Evolutionary conservation across 805 yeast species (phyloP).

Genomic region (Monosporozyma aquatica): DNA sequence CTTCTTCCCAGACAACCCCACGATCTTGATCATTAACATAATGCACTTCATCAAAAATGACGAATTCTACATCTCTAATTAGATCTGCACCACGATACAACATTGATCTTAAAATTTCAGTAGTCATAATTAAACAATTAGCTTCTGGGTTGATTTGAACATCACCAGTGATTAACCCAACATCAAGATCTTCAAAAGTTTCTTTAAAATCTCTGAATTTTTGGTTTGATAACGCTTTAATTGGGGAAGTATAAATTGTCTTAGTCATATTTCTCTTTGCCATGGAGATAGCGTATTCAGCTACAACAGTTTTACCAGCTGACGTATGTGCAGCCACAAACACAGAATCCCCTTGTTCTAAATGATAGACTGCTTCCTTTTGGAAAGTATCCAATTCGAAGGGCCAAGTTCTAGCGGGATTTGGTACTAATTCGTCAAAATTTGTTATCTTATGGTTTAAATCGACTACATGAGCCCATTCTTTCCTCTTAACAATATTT

Average conservation of each 20-base stretch:
- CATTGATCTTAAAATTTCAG: conserved; percentile 93
- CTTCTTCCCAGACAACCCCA: conserved; percentile 99
- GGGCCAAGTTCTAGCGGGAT: conserved; percentile 91
- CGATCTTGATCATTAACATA: conserved; percentile 94
- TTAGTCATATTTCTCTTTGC: conserved; percentile 93
- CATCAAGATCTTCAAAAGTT: conserved; percentile 71
- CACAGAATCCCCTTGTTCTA: conserved; percentile 97
- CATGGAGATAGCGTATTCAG: conserved; percentile 97
- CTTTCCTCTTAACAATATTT: conserved; percentile 34
- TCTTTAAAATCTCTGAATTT: conserved; percentile 82
- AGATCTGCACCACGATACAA: conserved; percentile 92
- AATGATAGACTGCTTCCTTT: conserved; percentile 91
- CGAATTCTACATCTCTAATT: conserved; percentile 94
- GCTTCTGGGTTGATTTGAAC: conserved; percentile 97
- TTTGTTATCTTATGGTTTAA: conserved; percentile 73
- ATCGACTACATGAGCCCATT: conserved; percentile 96
- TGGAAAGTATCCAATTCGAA: conserved; percentile 92
- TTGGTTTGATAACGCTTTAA: conserved; percentile 83
- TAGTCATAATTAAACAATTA: conserved; percentile 92
- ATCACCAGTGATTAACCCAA: conserved; percentile 94
- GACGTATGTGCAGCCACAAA: conserved; percentile 98
- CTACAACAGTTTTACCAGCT: conserved; percentile 97
- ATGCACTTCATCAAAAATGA: conserved; percentile 95
- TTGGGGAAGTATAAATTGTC: conserved; percentile 93
- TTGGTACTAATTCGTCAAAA: conserved; percentile 80